A percentile compares a stretch with the other conserved stretches of the same genome.
Evolutionary conservation across 208 protist species (phyloP).

Genomic region (Trichomonas gallinae): DNA sequence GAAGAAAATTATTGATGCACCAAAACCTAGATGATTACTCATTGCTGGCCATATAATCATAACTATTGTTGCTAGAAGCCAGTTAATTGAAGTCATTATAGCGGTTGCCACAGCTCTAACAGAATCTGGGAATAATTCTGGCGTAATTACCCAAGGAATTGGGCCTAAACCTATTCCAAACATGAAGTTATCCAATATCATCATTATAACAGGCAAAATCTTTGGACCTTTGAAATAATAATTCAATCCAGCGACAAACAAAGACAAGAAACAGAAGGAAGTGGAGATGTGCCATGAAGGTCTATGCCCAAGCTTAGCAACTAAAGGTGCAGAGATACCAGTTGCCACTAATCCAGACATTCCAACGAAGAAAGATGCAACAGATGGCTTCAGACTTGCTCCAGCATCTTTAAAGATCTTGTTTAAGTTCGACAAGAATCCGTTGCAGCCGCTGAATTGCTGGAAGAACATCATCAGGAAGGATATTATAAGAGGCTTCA

Average conservation of each 20-base stretch:
- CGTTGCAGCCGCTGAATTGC: not conserved
- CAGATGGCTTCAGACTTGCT: not conserved
- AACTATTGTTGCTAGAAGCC: not conserved
- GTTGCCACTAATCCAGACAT: not conserved
- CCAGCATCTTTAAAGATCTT: not conserved
- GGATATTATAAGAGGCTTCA: not conserved
- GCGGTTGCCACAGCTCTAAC: not conserved
- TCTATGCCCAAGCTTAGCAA: not conserved
- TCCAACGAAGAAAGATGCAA: not conserved
- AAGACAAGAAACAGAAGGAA: too few relatives aligned
- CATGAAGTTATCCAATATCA: not conserved
- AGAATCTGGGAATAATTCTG: not conserved
- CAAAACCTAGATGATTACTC: not conserved
- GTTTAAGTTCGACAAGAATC: not conserved
- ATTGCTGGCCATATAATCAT: not conserved
- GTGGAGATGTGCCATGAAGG: not conserved
- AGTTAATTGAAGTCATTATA: not conserved
- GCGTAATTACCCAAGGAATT: slow-evolving; percentile 3
- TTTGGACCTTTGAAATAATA: not conserved
- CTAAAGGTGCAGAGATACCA: not conserved
- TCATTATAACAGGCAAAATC: not conserved
- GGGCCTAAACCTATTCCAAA: not conserved
- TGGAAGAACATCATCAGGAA: not conserved
- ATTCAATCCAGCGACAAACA: not conserved
- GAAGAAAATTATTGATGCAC: not conserved